Base-by-base conservation (phyloP, 495 filamentous ascomycete genomes). In the Cercophora sp. region DNA sequence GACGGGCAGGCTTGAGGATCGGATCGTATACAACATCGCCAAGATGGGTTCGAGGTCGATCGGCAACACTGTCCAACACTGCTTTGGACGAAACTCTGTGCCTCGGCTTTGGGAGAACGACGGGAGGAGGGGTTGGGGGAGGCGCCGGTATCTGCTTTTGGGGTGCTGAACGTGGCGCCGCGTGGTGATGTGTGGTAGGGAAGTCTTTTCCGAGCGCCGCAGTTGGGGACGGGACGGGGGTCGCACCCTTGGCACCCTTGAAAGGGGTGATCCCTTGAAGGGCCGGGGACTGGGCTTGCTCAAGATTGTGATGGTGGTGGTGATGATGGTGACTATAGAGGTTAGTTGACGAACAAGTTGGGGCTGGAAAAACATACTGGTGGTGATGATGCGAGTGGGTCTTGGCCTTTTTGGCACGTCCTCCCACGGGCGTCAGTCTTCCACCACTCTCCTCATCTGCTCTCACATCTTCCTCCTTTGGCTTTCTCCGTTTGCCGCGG, bases 31-130 rank as follows among this genome's bases (percentile, higher is more conserved):
- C 59, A 11, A 72, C 65, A 50, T 79, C 70, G 23, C 91, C 91
- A 9, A 96, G 79, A 59, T 96, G 90, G n/a, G 78, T 75, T 2
- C 91, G 86, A 3, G 87, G 85, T 8, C 82, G 77, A 45, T 86
- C 68, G 1, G 83, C 77, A 9, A 91, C 81, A 27, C 77, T 83
- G 4, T 89, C 79, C 22, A 94, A 60, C 1, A 95, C 76, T 0
- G 78, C 75, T 55, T 88, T 76, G 2, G 84, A 83, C 10, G 79
- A 81, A 44, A 91, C 79, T 13, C 74, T 77, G 4, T 74, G 79
- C 36, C 79, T 82, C 39, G 80, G 81, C 54, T 87, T 82, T 6
- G 81, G 82, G n/a, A 69, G 75, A 57, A 61, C 55, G 3, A 72
- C 60, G 1, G 71, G 59, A 18, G 67, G 63, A 10, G 71, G 67